These are phyloP conservation scores for Syzygium aromaticum DNA, from an alignment of 345 rosid species.

Conservation along the genomic window DNA sequence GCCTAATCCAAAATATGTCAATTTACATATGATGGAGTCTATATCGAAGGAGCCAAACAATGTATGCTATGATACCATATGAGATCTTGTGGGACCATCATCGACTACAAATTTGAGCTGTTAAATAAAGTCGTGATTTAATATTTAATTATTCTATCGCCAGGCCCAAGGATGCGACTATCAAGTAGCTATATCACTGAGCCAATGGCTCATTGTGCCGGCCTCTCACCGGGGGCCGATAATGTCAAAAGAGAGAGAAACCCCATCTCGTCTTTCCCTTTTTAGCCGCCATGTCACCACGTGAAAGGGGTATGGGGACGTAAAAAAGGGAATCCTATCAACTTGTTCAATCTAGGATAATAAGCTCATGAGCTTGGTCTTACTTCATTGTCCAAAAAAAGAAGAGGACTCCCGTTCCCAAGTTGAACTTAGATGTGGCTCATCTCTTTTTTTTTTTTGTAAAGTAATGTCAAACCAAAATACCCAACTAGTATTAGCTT, in stretches of 20 bases:
- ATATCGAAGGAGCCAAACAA: too few species aligned
- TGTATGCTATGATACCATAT: too few species aligned
- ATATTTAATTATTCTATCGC: not conserved
- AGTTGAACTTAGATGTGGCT: not conserved
- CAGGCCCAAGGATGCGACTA: not conserved
- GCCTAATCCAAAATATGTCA: too few species aligned
- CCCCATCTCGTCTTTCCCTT: not conserved
- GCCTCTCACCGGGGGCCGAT: too few species aligned
- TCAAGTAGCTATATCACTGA: not conserved
- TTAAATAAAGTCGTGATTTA: too few species aligned
- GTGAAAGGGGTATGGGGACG: not conserved
- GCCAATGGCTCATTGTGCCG: not conserved
- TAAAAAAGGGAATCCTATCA: not conserved
- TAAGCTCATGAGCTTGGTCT: conserved; percentile 2
- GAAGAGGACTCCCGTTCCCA: not conserved
- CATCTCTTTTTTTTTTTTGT: not conserved
- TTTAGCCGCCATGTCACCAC: not conserved
- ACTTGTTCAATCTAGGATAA: not conserved
- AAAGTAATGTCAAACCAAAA: not conserved
- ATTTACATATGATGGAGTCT: too few species aligned
- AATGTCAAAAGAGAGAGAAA: not conserved
- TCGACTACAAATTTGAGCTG: too few species aligned
- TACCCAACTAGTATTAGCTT: not conserved
- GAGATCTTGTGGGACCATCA: too few species aligned
- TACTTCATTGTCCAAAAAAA: not conserved